Evolutionary conservation across 768 basidiomycete species (phyloP), one percentile per base, ranked within the genome.

Genomic region (Omphalotus guepiniiformis): DNA sequence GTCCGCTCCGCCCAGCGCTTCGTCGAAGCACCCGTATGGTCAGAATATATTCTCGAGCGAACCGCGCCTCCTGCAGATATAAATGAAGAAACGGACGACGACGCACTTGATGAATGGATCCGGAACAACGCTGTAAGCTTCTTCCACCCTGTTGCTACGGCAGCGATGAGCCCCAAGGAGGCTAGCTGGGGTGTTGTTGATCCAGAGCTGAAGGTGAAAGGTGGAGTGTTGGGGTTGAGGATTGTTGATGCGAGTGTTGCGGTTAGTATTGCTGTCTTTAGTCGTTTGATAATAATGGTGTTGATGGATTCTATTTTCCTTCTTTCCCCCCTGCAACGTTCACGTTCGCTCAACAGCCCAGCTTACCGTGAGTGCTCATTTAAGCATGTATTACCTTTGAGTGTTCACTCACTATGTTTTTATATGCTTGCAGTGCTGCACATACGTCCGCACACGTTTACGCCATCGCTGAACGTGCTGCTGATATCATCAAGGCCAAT

Each of bases 101-200:
- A 42, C 1, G 63, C 61, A 34, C 48, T 70, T 4, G 59, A 63
- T 23, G 55, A 39, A 8, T 63, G 58, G 39, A 58, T 67, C 9
- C 53, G 62, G 1, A 34, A 52, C 6, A 53, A 47, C 15, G 55
- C 59, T 3, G 51, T 55, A 19, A 69, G 63, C 1, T 57, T 66
- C 25, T 65, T 57, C 19, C 71, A 73, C 49, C 58, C 57, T 4
- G 62, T 67, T 3, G 59, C 66, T 6, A 68, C 67, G 2, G 59
- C 67, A 4, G 50, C 58, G 3, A 68, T 72, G 68, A 62, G 64
- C 15, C 53, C 64, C 2, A 40, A 38, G 22, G 51, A 48, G 19
- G 64, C 65, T 2, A 43, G 29, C 5, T 52, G 51, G 40, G 61
- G 60, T 11, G 61, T 61, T 21, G 52, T 60, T 2, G 51, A 62